Conservation (phyloP, 2,329 filamentous ascomycete species). For the Fusarium stilboides region DNA sequence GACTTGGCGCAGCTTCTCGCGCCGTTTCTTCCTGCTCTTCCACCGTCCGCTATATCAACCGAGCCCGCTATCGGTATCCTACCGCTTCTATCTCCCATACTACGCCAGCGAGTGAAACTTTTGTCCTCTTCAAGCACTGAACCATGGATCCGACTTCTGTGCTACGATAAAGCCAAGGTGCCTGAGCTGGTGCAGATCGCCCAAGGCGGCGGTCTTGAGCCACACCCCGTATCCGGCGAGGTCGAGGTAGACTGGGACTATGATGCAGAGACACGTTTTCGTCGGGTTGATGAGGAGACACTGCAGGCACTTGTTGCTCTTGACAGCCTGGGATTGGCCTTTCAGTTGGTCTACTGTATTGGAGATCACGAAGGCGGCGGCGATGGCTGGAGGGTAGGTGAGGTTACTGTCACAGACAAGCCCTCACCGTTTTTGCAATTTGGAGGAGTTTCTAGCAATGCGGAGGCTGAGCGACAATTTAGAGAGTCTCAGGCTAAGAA, state of each 20-base stretch:
- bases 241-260: constrained; percentile 80
- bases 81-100: constrained; percentile 75
- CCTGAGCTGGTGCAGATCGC: constrained; percentile 74
- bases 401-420: constrained; percentile 74
- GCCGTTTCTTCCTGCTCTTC: constrained; percentile 72
- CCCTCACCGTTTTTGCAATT: constrained; percentile 69
- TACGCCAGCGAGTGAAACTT: constrained; percentile 76
- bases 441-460: constrained; percentile 66
- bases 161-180: constrained; percentile 73
- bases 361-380: constrained; percentile 73
- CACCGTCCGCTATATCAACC: constrained; percentile 71
- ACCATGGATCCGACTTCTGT: constrained; percentile 81
- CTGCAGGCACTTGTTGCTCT: constrained; percentile 77
- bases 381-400: constrained; percentile 80
- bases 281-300: constrained; percentile 82
- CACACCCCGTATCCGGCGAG: constrained; percentile 86
- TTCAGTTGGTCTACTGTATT: constrained; percentile 79
- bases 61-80: constrained; percentile 70
- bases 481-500: constrained; percentile 52
- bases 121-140: constrained; percentile 72
- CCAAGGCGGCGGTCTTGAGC: constrained; percentile 76
- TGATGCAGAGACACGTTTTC: constrained; percentile 75
- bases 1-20: constrained; percentile 65
- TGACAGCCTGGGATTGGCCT: constrained; percentile 72
- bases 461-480: constrained; percentile 74